A percentile compares a stretch with the other conserved stretches of the same genome.
These are phyloP conservation scores for Syzygium grande DNA, from an alignment of 345 rosid genomes.

Conservation along the genomic window DNA sequence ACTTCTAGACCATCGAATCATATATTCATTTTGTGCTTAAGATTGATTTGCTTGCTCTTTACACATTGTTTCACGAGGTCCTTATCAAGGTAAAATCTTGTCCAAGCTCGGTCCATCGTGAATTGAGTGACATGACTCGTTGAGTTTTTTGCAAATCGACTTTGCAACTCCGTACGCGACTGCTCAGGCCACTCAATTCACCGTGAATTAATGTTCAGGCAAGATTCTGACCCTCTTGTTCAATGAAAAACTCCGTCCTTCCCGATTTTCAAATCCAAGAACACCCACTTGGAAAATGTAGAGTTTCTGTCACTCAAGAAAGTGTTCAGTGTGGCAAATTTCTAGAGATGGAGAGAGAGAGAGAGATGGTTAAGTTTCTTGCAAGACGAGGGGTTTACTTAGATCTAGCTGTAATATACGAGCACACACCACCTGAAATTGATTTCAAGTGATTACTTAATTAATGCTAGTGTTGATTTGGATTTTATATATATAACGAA, in stretches of 20 bases:
- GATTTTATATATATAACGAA: not conserved
- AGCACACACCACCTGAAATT: not conserved
- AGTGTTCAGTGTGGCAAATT: not conserved
- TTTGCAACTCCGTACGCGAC: not conserved
- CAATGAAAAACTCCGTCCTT: not conserved
- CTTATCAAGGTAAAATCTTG: not conserved
- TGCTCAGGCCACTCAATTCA: not conserved
- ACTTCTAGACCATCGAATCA: not conserved
- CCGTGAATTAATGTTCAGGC: not conserved
- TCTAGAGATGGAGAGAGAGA: not conserved
- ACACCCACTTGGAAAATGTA: not conserved
- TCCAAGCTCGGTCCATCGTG: not conserved
- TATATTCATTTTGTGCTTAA: not conserved
- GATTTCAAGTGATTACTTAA: not conserved
- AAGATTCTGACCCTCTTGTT: not conserved
- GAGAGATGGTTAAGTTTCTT: not conserved
- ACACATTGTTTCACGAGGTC: not conserved
- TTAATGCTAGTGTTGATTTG: not conserved
- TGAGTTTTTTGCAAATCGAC: not conserved
- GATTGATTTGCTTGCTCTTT: not conserved
- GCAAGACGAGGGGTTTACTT: not conserved
- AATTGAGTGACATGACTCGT: not conserved
- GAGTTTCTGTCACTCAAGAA: not conserved
- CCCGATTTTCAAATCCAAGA: not conserved
- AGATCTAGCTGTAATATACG: not conserved